Evolutionary conservation across 2,329 filamentous ascomycete species (phyloP).

Genomic region (Metarhizium anisopliae): DNA sequence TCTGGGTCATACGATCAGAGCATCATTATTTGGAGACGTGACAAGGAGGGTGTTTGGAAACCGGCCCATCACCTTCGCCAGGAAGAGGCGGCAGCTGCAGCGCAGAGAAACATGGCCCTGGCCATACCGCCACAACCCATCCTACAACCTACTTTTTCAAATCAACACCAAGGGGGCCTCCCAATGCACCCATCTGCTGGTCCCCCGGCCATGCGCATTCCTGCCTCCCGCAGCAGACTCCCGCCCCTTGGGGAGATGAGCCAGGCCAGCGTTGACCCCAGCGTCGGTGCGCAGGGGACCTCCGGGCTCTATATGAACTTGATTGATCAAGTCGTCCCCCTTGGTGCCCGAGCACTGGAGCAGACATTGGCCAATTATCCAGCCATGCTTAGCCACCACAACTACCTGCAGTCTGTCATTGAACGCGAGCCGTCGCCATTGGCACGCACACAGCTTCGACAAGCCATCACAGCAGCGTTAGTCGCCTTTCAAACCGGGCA

Average conservation of each 20-base stretch:
- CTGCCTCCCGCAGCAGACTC: background rate
- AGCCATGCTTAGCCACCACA: slow-evolving; percentile 37
- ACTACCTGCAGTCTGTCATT: slow-evolving; percentile 40
- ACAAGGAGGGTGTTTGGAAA: slow-evolving; percentile 77
- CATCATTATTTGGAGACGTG: slow-evolving; percentile 89
- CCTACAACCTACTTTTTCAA: background rate
- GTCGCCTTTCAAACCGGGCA: slow-evolving; percentile 38
- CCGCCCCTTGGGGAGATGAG: background rate
- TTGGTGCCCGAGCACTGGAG: slow-evolving; percentile 38
- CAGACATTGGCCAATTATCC: slow-evolving; percentile 38
- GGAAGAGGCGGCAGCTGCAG: slow-evolving; percentile 55
- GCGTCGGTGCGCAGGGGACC: slow-evolving; percentile 8
- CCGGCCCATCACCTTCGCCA: slow-evolving; percentile 67
- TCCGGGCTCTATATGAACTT: slow-evolving; percentile 37
- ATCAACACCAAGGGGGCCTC: background rate
- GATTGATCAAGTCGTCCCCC: slow-evolving; percentile 44
- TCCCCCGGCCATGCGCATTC: background rate
- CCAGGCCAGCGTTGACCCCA: slow-evolving; percentile 1
- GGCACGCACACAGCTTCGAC: slow-evolving; percentile 38
- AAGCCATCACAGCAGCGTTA: slow-evolving; percentile 37
- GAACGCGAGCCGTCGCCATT: slow-evolving; percentile 41
- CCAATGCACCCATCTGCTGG: background rate
- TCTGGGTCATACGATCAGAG: slow-evolving; percentile 95
- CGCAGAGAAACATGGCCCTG: slow-evolving; percentile 22
- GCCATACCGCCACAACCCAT: background rate